A percentile compares a stretch with the other conserved stretches of the same genome.
Evolutionary conservation across 176 grass and related monocot species (phyloP).

Genomic region (Ampelocalamus luodianensis): DNA sequence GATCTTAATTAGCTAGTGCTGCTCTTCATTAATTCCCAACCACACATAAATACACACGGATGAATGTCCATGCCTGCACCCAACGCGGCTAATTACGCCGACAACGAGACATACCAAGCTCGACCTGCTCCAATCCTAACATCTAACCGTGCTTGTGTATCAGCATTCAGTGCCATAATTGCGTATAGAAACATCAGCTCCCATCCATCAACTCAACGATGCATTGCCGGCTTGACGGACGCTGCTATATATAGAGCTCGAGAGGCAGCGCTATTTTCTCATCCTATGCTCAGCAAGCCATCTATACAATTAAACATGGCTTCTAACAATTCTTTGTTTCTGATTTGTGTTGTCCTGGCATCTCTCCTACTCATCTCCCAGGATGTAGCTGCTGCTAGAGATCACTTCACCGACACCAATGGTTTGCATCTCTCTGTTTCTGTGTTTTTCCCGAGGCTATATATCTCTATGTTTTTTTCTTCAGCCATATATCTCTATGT

Average conservation of each 20-base stretch:
- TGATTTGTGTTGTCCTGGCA: conserved; percentile 4
- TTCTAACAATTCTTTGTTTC: background rate
- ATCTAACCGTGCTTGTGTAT: background rate
- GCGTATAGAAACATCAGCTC: background rate
- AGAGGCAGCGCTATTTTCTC: background rate
- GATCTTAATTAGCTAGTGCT: background rate
- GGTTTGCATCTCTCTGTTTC: background rate
- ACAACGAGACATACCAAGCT: conserved; percentile 1
- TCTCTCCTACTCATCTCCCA: background rate
- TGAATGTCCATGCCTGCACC: background rate
- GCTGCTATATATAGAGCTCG: conserved; percentile 15
- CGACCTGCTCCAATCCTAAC: background rate
- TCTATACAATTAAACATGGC: background rate
- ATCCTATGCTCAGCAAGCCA: background rate
- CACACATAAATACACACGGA: background rate
- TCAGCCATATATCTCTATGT: too few species aligned
- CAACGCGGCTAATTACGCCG: background rate
- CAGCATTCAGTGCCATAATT: background rate
- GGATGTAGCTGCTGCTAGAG: background rate
- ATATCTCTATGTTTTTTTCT: too few species aligned
- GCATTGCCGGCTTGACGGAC: too few species aligned
- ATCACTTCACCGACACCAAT: background rate
- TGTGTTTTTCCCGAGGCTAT: too few species aligned
- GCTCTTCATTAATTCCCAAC: background rate
- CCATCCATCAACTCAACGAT: background rate